Conservation (phyloP, 208 protist genomes). For the Leishmania amazonensis region DNA sequence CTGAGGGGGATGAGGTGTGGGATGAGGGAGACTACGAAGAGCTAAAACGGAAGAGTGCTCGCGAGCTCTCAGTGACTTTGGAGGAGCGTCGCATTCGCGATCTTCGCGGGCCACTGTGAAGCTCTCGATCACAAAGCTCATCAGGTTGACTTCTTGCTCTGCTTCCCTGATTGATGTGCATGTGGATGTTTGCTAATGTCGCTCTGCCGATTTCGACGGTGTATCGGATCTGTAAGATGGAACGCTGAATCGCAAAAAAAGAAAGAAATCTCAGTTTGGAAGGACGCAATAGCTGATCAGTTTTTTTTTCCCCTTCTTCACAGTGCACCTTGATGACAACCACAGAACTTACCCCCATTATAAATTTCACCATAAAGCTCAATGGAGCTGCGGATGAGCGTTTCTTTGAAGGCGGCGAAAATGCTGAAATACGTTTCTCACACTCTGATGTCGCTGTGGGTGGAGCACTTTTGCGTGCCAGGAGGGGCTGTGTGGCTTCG, state of each 20-base stretch:
- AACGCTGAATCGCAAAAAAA: background rate
- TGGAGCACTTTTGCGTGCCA: background rate
- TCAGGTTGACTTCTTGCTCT: background rate
- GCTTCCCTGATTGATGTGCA: background rate
- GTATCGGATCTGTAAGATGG: background rate
- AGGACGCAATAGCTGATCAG: background rate
- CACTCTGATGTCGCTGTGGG: background rate
- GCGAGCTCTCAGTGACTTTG: constrained; percentile 8
- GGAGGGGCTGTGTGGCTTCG: background rate
- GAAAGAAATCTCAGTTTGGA: background rate
- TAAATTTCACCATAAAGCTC: too few relatives aligned
- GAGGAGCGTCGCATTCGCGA: constrained; percentile 39
- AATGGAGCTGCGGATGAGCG: background rate
- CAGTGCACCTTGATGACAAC: background rate
- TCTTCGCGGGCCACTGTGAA: constrained; percentile 38
- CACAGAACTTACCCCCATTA: background rate
- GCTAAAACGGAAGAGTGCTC: constrained; percentile 21
- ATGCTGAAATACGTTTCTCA: background rate
- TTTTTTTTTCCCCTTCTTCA: background rate
- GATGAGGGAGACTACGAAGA: constrained; percentile 77
- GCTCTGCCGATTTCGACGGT: background rate
- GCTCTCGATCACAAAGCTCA: background rate
- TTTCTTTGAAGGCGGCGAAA: background rate
- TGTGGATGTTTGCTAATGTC: background rate
- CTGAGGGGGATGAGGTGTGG: constrained; percentile 90